A percentile compares a stretch with the other conserved stretches of the same genome.
Evolutionary conservation across 495 filamentous ascomycete species (phyloP).

Genomic region (Amniculicola lignicola): DNA sequence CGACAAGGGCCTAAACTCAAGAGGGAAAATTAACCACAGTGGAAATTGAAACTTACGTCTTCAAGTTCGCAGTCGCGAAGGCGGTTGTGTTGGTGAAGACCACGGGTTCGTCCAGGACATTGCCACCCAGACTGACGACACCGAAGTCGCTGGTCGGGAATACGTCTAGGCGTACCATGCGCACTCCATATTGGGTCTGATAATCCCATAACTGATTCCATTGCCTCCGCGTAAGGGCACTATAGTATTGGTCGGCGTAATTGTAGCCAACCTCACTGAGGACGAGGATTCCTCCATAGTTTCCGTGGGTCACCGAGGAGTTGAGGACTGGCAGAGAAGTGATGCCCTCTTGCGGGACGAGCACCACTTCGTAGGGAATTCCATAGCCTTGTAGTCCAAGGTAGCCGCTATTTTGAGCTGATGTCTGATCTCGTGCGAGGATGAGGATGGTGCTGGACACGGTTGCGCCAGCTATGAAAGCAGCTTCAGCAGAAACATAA

Average conservation of each 20-base stretch:
- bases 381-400: slow-evolving; percentile 60
- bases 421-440: slow-evolving; percentile 52
- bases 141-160: slow-evolving; percentile 55
- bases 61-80: slow-evolving; percentile 28
- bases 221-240: slow-evolving; percentile 55
- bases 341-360: slow-evolving; percentile 53
- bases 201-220: slow-evolving; percentile 58
- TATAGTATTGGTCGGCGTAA: slow-evolving; percentile 48
- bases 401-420: slow-evolving; percentile 46
- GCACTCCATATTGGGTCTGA: slow-evolving; percentile 55
- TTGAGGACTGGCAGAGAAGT: slow-evolving; percentile 51
- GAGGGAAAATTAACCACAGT: slow-evolving; percentile 1
- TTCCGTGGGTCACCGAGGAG: slow-evolving; percentile 46
- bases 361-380: slow-evolving; percentile 55
- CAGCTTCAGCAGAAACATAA: slow-evolving; percentile 10
- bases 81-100: slow-evolving; percentile 31
- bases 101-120: slow-evolving; percentile 28
- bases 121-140: slow-evolving; percentile 23
- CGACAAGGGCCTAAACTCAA: not conserved
- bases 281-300: slow-evolving; percentile 58
- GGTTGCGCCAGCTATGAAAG: slow-evolving; percentile 19
- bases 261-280: slow-evolving; percentile 57
- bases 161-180: slow-evolving; percentile 60
- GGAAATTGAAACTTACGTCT: slow-evolving; percentile 26
- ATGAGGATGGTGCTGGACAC: slow-evolving; percentile 51